Evolutionary conservation across 257 asterid species (phyloP), one percentile per base, ranked within the genome.

Genomic region (Knoxia roxburghii): DNA sequence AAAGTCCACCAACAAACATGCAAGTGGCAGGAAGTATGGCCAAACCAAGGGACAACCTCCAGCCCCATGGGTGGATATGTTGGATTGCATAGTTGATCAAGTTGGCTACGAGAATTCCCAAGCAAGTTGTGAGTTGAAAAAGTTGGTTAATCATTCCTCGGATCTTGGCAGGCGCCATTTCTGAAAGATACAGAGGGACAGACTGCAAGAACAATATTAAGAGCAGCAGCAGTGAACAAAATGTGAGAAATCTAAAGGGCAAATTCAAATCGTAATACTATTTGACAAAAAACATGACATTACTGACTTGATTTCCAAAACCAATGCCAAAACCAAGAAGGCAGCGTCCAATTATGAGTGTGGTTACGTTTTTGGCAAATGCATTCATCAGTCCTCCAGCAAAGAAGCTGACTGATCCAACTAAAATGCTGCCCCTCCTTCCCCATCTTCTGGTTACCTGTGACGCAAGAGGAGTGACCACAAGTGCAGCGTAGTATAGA

Each of bases 251-350:
- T 33, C 39, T 33, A 33, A n/a, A n/a, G n/a, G n/a, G n/a, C n/a
- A n/a, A n/a, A n/a, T n/a, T n/a, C n/a, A n/a, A n/a, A n/a, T n/a
- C n/a, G n/a, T n/a, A n/a, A n/a, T n/a, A n/a, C n/a, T n/a, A n/a
- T n/a, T n/a, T n/a, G n/a, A n/a, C n/a, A n/a, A n/a, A n/a, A n/a
- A n/a, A n/a, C n/a, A n/a, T n/a, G n/a, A n/a, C n/a, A 43, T 4
- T 2, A 52, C 81, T 79, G 80, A 89, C 97, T 74, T 90, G 97
- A 73, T 90, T 90, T 20, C 95, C 94, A 49, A 90, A 90, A 43
- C 96, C 97, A 68, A 90, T 88, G 62, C 96, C 97, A 7, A 85
- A 51, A n/a, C 96, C 97, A 26, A 90, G 95, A 69, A 90, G 78
- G 1, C 78, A 52, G 46, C 97, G 77, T 17, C 97, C 97, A 7